Evolutionary conservation across 257 asterid genomes (phyloP), one percentile per base, ranked within the genome.

Genomic region (Primulina huaijiensis): DNA sequence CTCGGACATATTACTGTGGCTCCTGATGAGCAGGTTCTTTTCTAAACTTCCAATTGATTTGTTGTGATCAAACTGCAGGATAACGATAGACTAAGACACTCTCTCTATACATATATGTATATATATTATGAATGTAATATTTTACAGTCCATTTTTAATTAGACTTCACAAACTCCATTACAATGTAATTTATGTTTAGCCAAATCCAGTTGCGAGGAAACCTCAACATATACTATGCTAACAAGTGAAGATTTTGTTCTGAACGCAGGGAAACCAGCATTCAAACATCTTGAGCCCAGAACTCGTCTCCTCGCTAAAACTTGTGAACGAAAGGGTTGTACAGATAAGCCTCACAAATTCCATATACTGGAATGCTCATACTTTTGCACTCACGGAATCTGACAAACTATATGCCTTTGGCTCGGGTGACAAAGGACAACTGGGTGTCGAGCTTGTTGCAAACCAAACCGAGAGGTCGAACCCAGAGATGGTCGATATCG

Each of bases 361-460:
- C n/a, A 80, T 92, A 69, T 87, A 89, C 57, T 95, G 98, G 99
- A 89, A 88, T 20, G 97, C 99, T 17, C 99, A 95, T 65, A 95
- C 99, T 4, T 91, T 95, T 55, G 97, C 98, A 0, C 96, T 95
- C 17, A 92, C 99, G 0, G 97, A 92, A 68, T 82, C 95, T 0
- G 95, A 87, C 75, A 89, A 91, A 83, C 86, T 95, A 5, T 95
- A 86, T 46, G 97, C 98, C 5, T 95, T 95, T 62, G 99, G 99
- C 8, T 88, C 98, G 1, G 99, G 99, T 31, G 98, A 95, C 77
- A 87, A 89, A 76, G 99, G 99, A 35, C 99, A 95, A 83, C 88
- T 95, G 6, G 99, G 99, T 0, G 86, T 95, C 5, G 89, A 88
- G 70, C 98, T 88, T 50, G 83, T 66, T 10, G 78, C 72, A 8